Evolutionary conservation across 108 stramenopile species (phyloP).

Genomic region (Cyclotella baltica): DNA sequence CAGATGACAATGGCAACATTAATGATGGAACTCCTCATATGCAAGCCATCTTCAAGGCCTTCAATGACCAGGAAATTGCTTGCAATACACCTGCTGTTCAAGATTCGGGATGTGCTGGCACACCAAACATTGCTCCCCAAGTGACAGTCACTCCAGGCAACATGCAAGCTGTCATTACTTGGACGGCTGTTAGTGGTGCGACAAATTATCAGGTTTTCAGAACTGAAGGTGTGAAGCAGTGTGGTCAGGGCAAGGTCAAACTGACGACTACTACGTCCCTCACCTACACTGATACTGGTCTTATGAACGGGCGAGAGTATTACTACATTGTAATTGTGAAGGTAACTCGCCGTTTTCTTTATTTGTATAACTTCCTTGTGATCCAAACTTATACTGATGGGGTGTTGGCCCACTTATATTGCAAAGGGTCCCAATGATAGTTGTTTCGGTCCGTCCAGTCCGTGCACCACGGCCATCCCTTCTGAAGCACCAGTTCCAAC

Average conservation of each 20-base stretch:
- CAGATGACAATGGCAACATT: slow-evolving; percentile 38
- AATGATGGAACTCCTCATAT: slow-evolving; percentile 44
- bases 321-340: slow-evolving; percentile 37
- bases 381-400: too few relatives aligned
- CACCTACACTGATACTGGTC: slow-evolving; percentile 18
- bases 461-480: slow-evolving; percentile 2
- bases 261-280: neutral
- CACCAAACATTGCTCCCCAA: neutral
- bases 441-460: slow-evolving; percentile 17
- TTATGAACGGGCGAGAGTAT: slow-evolving; percentile 37
- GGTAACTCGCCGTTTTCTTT: too few relatives aligned
- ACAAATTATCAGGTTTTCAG: slow-evolving; percentile 28
- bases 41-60: slow-evolving; percentile 27
- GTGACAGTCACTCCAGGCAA: slow-evolving; percentile 19
- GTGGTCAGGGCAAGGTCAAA: slow-evolving; percentile 28
- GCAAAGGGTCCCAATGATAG: slow-evolving; percentile 20
- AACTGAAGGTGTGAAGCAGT: slow-evolving; percentile 30
- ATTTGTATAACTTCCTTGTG: too few relatives aligned
- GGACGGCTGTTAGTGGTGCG: slow-evolving; percentile 23
- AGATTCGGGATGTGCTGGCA: slow-evolving; percentile 23
- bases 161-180: slow-evolving; percentile 16
- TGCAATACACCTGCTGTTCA: slow-evolving; percentile 9
- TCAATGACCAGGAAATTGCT: slow-evolving; percentile 33
- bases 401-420: too few relatives aligned
- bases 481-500: slow-evolving; percentile 7